Evolutionary conservation across 169 alveolate species (phyloP).

Genomic region (Theileria equi): DNA sequence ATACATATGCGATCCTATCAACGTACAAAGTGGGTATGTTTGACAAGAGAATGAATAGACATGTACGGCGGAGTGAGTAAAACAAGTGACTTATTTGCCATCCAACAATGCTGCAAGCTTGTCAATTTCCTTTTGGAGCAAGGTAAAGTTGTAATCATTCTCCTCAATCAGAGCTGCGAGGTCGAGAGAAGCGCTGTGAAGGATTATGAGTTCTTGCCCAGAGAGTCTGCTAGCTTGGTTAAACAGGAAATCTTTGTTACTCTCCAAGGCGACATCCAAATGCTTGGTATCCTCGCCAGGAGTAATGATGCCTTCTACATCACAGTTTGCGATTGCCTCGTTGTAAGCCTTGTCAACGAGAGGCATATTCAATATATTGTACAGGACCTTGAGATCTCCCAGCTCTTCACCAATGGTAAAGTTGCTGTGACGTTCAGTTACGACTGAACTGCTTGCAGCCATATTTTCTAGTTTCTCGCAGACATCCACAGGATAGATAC

Average conservation of each 20-base stretch:
- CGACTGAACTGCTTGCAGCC: constrained; percentile 5
- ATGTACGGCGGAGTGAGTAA: too few relatives aligned
- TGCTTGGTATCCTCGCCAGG: background rate
- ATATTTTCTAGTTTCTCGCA: constrained; percentile 46
- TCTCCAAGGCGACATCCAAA: constrained; percentile 5
- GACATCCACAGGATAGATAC: constrained; percentile 16
- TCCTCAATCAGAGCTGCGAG: constrained; percentile 62
- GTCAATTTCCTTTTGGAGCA: constrained; percentile 36
- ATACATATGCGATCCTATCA: too few relatives aligned
- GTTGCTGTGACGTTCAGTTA: background rate
- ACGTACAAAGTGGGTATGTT: too few relatives aligned
- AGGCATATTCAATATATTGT: constrained; percentile 47
- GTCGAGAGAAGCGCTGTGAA: constrained; percentile 60
- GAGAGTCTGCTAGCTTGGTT: constrained; percentile 50
- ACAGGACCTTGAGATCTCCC: constrained; percentile 36
- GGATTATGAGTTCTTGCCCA: constrained; percentile 58
- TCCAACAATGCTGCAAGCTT: constrained; percentile 14
- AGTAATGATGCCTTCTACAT: constrained; percentile 9
- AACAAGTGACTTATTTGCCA: background rate
- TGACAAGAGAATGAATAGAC: too few relatives aligned
- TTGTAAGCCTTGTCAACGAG: constrained; percentile 37
- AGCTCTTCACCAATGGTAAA: constrained; percentile 51
- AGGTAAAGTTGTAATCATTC: constrained; percentile 22
- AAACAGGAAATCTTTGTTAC: constrained; percentile 17
- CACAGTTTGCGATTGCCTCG: constrained; percentile 26